phyloP scores from a whole-genome alignment of 2,329 filamentous ascomycete species.

The Phialophora chinensis region DNA sequence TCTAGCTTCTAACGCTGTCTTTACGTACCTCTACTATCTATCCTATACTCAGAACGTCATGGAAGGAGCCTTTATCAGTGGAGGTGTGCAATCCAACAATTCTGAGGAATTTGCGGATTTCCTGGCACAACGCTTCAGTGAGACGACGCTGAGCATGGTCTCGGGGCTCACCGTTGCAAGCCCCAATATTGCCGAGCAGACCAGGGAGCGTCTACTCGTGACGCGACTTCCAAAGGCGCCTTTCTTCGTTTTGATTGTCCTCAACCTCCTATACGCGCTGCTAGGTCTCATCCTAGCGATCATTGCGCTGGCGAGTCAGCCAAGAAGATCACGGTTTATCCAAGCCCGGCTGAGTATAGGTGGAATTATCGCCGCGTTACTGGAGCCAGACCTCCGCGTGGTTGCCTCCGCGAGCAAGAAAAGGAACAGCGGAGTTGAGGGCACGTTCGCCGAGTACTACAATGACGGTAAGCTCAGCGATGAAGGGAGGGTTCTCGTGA shows the following conservation, averaged over 20 bases:
- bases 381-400: background rate
- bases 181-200: slow-evolving; percentile 1
- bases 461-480: background rate
- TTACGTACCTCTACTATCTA: background rate
- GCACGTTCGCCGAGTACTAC: background rate
- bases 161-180: background rate
- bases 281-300: background rate
- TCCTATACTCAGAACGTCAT: slow-evolving; percentile 9
- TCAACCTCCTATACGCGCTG: slow-evolving; percentile 1
- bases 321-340: background rate
- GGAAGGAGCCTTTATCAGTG: background rate
- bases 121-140: slow-evolving; percentile 5
- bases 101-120: background rate
- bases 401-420: background rate
- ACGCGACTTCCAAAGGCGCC: slow-evolving; percentile 2
- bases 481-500: background rate
- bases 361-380: background rate
- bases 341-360: background rate
- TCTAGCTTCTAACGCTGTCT: background rate
- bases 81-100: background rate
- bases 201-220: background rate
- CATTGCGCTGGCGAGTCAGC: background rate
- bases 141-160: slow-evolving; percentile 3
- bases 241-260: background rate
- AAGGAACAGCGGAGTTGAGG: background rate